Evolutionary conservation across 106 monocot species (phyloP), one percentile per base, ranked within the genome.

Genomic region (Dactylorhiza incarnata): DNA sequence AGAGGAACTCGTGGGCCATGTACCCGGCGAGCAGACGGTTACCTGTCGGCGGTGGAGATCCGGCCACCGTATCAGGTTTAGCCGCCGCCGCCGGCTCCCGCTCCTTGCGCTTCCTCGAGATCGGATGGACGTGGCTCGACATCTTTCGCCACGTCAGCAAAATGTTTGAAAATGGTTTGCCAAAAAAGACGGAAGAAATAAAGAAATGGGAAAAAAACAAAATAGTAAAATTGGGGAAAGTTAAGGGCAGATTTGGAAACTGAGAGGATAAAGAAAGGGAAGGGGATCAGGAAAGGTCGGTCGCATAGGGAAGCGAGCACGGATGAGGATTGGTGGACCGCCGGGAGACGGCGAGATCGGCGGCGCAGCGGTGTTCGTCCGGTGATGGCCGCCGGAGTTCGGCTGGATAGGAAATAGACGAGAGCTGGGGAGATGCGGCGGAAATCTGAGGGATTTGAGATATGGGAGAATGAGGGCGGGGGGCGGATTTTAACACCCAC

Each of bases 1-100:
- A 85, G 70, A 92, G 84, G 76, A 88, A 95, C 90, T 95, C 95
- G 84, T 95, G 89, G 59, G 95, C 95, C 37, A 95, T 58, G 85
- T 92, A 92, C 12, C 95, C 95, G 19, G 95, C 95, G 3, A 95
- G 69, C 24, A 88, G 84, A 79, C 84, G 76, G 80, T 86, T 86
- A 25, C 48, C 66, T 47, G 62, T 22, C 78, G 78, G 68, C 26
- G 56, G 29, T 13, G 71, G 26, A 19, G 56, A 53, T 29, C 65
- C 74, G 73, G 76, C 45, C 71, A 62, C 48, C 29, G 65, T 49
- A 20, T 13, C 25, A 29, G 58, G 2, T 43, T 74, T 48, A 3
- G 29, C 16, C 8, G 7, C 37, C 37, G 74, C 75, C 78, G 58
- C 61, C 68, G 50, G 73, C 47, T 82, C 80, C 5, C 84, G 62